Evolutionary conservation across 371 early-diverging fungal genomes (phyloP).

Genomic region (Apophysomyces trapeziformis): DNA sequence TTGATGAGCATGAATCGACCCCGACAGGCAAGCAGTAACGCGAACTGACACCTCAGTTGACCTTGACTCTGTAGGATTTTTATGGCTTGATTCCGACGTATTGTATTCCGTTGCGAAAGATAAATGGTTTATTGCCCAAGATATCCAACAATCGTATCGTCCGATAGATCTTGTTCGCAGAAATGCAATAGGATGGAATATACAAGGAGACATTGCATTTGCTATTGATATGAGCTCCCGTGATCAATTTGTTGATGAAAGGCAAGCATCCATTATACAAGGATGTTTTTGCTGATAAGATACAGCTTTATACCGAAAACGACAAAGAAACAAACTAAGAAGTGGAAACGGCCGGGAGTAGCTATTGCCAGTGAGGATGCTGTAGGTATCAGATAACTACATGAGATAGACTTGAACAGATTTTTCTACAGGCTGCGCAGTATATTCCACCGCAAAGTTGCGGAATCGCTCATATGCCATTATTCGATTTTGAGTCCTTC

Average conservation of each 20-base stretch:
- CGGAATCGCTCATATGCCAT: slow-evolving; percentile 66
- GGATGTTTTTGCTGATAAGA: slow-evolving; percentile 4
- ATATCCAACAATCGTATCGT: slow-evolving; percentile 51
- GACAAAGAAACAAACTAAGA: slow-evolving; percentile 25
- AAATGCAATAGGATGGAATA: slow-evolving; percentile 70
- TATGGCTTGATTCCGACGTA: slow-evolving; percentile 70
- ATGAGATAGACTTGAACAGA: too few relatives aligned
- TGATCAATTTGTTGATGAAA: slow-evolving; percentile 49
- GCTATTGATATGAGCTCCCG: slow-evolving; percentile 52
- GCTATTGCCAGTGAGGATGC: slow-evolving; percentile 37
- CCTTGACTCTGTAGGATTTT: slow-evolving; percentile 45
- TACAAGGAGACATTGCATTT: slow-evolving; percentile 74
- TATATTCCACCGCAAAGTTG: slow-evolving; percentile 60
- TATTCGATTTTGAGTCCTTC: slow-evolving; percentile 75
- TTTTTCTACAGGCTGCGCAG: slow-evolving; percentile 26
- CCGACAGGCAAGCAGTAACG: slow-evolving; percentile 61
- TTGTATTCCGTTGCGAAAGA: slow-evolving; percentile 84
- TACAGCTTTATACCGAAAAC: slow-evolving; percentile 22
- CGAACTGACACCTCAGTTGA: background rate
- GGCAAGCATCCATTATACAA: slow-evolving; percentile 14
- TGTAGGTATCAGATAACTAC: slow-evolving; percentile 10
- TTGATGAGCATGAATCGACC: slow-evolving; percentile 76
- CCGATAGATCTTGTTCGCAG: slow-evolving; percentile 54
- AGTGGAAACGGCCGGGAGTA: slow-evolving; percentile 26
- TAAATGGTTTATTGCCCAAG: slow-evolving; percentile 65